Evolutionary conservation across 306 rosid genomes (phyloP).

Genomic region (Pterocarpus macrocarpus): DNA sequence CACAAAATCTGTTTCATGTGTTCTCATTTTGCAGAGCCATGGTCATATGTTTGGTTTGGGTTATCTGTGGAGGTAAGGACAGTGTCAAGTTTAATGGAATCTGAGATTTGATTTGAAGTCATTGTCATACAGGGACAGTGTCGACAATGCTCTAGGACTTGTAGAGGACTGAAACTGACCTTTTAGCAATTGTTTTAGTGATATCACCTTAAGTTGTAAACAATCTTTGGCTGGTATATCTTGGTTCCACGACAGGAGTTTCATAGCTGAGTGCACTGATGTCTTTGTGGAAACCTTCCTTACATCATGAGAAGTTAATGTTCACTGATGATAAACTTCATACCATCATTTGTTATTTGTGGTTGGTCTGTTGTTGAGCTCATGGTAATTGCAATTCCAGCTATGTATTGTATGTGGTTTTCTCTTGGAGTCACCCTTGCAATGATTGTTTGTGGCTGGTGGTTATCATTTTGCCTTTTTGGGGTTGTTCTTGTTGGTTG

Average conservation of each 20-base stretch:
- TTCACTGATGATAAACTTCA: constrained; percentile 44
- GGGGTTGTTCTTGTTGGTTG: constrained; percentile 27
- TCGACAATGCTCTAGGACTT: constrained; percentile 31
- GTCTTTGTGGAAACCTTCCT: constrained; percentile 41
- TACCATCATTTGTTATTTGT: constrained; percentile 39
- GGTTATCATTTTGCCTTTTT: constrained; percentile 42
- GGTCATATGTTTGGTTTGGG: constrained; percentile 55
- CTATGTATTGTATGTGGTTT: neutral
- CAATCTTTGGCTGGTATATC: constrained; percentile 46
- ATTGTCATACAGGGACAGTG: constrained; percentile 17
- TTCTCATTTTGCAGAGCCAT: constrained; percentile 55
- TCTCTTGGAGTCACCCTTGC: constrained; percentile 35
- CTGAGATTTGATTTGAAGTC: constrained; percentile 41
- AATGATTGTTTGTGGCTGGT: constrained; percentile 42
- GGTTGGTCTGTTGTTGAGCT: constrained; percentile 44
- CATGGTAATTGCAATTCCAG: constrained; percentile 24
- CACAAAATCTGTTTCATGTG: constrained; percentile 50
- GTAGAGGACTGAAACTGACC: constrained; percentile 45
- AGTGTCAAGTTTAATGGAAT: constrained; percentile 47
- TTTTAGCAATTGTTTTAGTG: constrained; percentile 34
- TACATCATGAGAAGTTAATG: constrained; percentile 44
- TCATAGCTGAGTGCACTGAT: constrained; percentile 49
- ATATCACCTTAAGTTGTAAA: constrained; percentile 43
- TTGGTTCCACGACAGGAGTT: constrained; percentile 45
- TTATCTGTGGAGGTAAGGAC: constrained; percentile 49